Evolutionary conservation across 2,329 filamentous ascomycete genomes (phyloP).

Genomic region (Phialemoniopsis sp.): DNA sequence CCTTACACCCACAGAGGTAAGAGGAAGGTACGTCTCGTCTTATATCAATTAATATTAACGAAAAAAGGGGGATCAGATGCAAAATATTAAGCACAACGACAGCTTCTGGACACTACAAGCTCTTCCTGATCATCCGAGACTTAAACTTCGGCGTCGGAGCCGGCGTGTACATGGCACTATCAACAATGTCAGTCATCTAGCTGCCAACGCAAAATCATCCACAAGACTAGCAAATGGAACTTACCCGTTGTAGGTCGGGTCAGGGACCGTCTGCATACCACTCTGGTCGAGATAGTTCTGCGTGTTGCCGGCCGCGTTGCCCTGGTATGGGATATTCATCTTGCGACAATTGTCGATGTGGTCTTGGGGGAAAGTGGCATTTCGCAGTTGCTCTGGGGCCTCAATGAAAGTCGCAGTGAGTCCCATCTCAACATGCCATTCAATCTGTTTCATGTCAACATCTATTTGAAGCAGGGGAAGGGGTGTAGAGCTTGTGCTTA

Average conservation of each 20-base stretch:
- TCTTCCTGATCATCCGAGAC: no score
- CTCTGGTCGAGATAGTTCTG: slow-evolving; percentile 47
- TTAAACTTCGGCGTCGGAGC: background rate
- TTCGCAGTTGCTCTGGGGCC: slow-evolving; percentile 51
- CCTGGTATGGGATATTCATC: slow-evolving; percentile 41
- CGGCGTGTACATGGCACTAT: slow-evolving; percentile 4
- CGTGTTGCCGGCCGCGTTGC: slow-evolving; percentile 67
- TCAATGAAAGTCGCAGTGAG: slow-evolving; percentile 52
- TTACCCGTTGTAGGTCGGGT: slow-evolving; percentile 45
- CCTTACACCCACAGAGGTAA: no score
- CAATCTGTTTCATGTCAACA: slow-evolving; percentile 26
- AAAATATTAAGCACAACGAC: no score
- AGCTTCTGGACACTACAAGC: no score
- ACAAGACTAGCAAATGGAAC: slow-evolving; percentile 10
- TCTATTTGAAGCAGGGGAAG: no score
- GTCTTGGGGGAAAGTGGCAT: slow-evolving; percentile 51
- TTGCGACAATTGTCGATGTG: slow-evolving; percentile 45
- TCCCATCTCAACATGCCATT: slow-evolving; percentile 59
- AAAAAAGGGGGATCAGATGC: no score
- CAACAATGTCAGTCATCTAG: background rate
- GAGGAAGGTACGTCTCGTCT: no score
- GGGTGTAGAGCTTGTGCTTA: no score
- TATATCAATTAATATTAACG: no score
- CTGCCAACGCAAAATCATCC: background rate
- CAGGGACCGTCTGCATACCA: slow-evolving; percentile 42